Base-by-base conservation (phyloP, 2,329 filamentous ascomycete genomes). In the Cladosporium sp. region DNA sequence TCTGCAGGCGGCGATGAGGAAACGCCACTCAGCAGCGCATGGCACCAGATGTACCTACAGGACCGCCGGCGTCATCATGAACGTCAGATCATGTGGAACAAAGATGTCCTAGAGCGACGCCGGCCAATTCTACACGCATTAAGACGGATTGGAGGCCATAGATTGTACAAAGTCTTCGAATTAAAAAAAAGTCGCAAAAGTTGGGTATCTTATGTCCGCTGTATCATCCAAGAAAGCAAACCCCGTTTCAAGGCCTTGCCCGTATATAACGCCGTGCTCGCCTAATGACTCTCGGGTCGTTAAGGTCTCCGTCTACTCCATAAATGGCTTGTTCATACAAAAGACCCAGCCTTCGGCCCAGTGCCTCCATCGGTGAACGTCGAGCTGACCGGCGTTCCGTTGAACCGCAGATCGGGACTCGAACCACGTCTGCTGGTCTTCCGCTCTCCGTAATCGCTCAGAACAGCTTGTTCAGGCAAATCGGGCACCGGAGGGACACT, bases 311-410 rank as follows among this genome's bases (percentile, higher is more conserved):
- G 5, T 38, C 36, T 25, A 30, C 52, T 38, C 25, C 17, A 19
- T 22, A 12, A 14, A 43, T 25, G 12, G 19, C 42, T 15, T 15
- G 42, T 9, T 56, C 34, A 56, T n/a, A 56, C 54, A 39, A 56
- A 56, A 8, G 54, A 56, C 9, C 54, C 54, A 17, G 54, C 54
- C 36, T 56, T 56, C 5, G 42, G 54, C 19, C 54, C 54, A 14
- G 17, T 17, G 4, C 47, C 55, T 40, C 55, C 55, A 5, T 58
- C 55, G 19, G 8, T 51, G 45, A 28, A 58, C 8, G 37, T 37
- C 25, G 56, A 59, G 34, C 56, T 59, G 47, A 52, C 38, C 28
- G 56, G 47, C 47, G 56, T 59, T 15, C 56, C 30, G 22, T 28
- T 45, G 40, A 51, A 59, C 39, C 34, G 47, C 47, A 51, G 19